A percentile compares a stretch with the other conserved stretches of the same genome.
Conservation (phyloP, 1,139 yeast species). For the Geotrichum australiense region DNA sequence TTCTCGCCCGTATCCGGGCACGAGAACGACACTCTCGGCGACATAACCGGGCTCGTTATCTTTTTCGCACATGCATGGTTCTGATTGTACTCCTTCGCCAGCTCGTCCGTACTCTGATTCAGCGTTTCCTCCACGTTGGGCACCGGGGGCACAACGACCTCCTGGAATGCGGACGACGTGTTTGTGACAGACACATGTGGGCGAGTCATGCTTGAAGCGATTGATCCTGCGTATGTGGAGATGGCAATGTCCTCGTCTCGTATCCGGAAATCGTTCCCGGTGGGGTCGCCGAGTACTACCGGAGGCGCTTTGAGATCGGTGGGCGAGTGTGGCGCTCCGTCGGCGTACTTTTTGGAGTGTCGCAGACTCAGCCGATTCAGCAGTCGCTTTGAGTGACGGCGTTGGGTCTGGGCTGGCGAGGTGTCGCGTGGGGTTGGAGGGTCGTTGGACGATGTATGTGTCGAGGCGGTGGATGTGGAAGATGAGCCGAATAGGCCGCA, state of each 20-base stretch:
- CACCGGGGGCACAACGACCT: constrained; percentile 5
- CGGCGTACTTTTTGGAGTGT: neutral
- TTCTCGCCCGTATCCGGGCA: neutral
- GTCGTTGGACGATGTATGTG: too few relatives aligned
- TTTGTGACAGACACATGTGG: constrained; percentile 10
- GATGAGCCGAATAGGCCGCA: constrained; percentile 7
- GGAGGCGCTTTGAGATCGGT: neutral
- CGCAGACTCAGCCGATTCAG: neutral
- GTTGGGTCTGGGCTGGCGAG: neutral
- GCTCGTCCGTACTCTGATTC: neutral
- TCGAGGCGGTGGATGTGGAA: too few relatives aligned
- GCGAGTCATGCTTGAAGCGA: constrained; percentile 9
- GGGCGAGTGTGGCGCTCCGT: neutral
- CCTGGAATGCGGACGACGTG: constrained; percentile 13
- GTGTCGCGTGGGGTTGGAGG: too few relatives aligned
- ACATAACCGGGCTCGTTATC: neutral
- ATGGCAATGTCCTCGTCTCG: constrained; percentile 14
- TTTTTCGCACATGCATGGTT: neutral
- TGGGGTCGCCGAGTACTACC: constrained; percentile 1
- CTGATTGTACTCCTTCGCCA: neutral
- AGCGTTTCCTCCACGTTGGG: neutral
- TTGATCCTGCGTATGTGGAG: constrained; percentile 7
- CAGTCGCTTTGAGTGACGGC: constrained; percentile 1
- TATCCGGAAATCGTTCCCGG: constrained; percentile 11
- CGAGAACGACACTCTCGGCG: constrained; percentile 4